These are phyloP conservation scores for Globisporangium recalcitrans DNA, from an alignment of 352 stramenopile species.

Conservation along the genomic window DNA sequence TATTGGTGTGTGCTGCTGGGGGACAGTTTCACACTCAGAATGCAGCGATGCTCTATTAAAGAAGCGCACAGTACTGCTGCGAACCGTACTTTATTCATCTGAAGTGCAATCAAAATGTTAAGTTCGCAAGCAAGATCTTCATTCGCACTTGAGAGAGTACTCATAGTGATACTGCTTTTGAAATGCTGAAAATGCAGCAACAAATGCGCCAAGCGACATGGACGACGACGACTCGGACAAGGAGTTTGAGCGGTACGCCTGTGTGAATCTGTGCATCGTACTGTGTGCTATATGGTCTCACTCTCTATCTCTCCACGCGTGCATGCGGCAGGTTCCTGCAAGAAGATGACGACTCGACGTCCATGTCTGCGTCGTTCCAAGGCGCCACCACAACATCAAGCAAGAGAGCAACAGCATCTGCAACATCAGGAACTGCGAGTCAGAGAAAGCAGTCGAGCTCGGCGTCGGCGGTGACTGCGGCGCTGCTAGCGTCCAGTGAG, in stretches of 20 bases:
- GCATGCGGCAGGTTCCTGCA: conserved; percentile 40
- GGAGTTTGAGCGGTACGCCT: conserved; percentile 55
- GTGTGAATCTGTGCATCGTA: background rate
- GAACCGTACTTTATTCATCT: background rate
- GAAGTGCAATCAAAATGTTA: background rate
- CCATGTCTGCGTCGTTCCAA: conserved; percentile 30
- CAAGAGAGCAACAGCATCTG: conserved; percentile 1
- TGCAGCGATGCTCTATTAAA: background rate
- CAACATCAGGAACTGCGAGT: background rate
- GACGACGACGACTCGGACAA: conserved; percentile 47
- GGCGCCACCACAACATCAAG: background rate
- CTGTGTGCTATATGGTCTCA: background rate
- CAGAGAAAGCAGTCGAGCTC: conserved; percentile 16
- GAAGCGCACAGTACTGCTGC: background rate
- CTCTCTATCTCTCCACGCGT: background rate
- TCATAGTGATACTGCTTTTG: background rate
- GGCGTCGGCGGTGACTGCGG: conserved; percentile 38
- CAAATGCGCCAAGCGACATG: conserved; percentile 8
- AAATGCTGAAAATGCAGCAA: conserved; percentile 2
- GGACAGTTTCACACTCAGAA: background rate
- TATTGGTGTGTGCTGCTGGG: background rate
- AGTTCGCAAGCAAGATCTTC: background rate
- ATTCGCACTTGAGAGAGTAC: conserved; percentile 9
- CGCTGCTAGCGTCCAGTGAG: conserved; percentile 44
- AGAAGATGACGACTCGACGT: conserved; percentile 48